A percentile compares a stretch with the other conserved stretches of the same genome.
Conservation (phyloP, 2,329 filamentous ascomycete genomes). For the Myriosclerotinia curreyana region DNA sequence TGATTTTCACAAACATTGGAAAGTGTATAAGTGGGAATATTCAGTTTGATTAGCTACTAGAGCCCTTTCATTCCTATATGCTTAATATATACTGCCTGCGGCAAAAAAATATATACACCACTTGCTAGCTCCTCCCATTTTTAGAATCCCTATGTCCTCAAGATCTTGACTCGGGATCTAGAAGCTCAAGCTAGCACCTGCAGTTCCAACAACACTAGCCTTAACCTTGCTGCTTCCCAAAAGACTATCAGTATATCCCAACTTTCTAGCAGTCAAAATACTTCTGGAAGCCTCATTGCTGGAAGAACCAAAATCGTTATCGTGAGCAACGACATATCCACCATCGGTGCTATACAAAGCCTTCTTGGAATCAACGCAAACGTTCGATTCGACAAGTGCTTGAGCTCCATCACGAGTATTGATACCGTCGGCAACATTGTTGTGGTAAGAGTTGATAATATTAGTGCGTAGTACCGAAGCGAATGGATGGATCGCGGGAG, state of each 20-base stretch:
- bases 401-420: conserved; percentile 56
- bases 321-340: conserved; percentile 45
- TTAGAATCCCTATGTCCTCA: too few species aligned
- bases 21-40: background rate
- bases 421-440: conserved; percentile 40
- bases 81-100: background rate
- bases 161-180: conserved; percentile 22
- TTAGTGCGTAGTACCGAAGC: conserved; percentile 16
- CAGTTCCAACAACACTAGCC: conserved; percentile 38
- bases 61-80: background rate
- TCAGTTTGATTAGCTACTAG: background rate
- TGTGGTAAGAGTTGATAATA: conserved; percentile 16
- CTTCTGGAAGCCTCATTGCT: conserved; percentile 50
- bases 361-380: conserved; percentile 45
- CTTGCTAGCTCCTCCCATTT: background rate
- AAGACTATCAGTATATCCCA: conserved; percentile 52
- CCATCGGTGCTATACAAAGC: conserved; percentile 34
- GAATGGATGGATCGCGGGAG: conserved; percentile 15
- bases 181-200: conserved; percentile 40
- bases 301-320: conserved; percentile 49
- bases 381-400: conserved; percentile 55
- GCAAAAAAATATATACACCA: conserved; percentile 1
- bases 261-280: conserved; percentile 43
- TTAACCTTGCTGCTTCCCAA: conserved; percentile 50
- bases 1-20: background rate